Base-by-base conservation (phyloP, 2,329 filamentous ascomycete species). In the Fusarium xyrophilum region DNA sequence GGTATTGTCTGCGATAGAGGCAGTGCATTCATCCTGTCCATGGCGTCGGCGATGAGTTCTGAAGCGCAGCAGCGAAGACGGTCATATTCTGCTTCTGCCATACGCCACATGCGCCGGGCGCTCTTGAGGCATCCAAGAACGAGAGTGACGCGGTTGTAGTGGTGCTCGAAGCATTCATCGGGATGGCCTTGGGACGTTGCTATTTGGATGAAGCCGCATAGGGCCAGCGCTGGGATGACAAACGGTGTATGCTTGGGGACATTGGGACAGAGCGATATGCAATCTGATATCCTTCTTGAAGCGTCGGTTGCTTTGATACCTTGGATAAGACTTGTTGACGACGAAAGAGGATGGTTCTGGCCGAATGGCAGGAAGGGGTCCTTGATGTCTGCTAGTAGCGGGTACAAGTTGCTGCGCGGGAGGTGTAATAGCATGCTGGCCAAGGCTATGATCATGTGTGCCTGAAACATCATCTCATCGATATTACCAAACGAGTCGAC, bases 401-500 rank as follows among this genome's bases (percentile, higher is more conserved):
- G 47, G 15, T 70, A 54, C 0, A 67, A n/a, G 7, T 56, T 69
- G 19, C 67, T 70, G 1, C 71, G 60, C 6, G 71, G 71, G 1
- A 73, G 61, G n/a, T 73, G 71, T 1, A 73, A 36, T 0, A 70
- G 32, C 66, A 73, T 73, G 23, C 60, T 62, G 2, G 71, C 66
- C 12, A 73, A 47, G 1, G 68, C 66, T 1, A 73, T 72, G 15
- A 72, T 58, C 43, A 61, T 58, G 8, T 73, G 66, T 0, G 71
- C 71, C 21, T 73, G 71, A 2, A 73, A 71, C 66, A 73, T 66
- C 51, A 73, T 73, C 25, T 73, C 70, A 19, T 73, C 70, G 1
- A 72, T 67, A 3, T 70, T 65, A 0, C 71, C 71, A 12, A 69
- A 73, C 1, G 60, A 53, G 10, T 69, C 64, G 2, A 71, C 67